Evolutionary conservation across 305 asterid species (phyloP), one percentile per base, ranked within the genome.

Genomic region (Withania somnifera): DNA sequence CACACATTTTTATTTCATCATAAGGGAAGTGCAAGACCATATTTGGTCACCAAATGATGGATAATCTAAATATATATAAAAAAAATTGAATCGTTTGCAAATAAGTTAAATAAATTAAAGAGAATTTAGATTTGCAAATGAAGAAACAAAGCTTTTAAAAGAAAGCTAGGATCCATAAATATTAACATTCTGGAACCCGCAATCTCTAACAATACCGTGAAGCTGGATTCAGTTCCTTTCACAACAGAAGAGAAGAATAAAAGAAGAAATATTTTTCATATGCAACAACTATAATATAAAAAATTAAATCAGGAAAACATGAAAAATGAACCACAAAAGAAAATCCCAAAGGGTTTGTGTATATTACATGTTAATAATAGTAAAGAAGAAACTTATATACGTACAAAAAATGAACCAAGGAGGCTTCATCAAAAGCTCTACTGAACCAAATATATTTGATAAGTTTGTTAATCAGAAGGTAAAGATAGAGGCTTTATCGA

Each of bases 401-500:
- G 51, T 67, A 86, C 84, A 78, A 57, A 85, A 86, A 67, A 81
- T n/a, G 82, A 86, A 86, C 94, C 89, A 84, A 81, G 88, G 92
- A 82, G 89, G 92, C 90, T 88, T 87, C 95, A 90, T 90, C 80
- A 88, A 88, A 75, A 14, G 57, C 15, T 64, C 45, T 8, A 26
- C 10, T 28, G 61, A 26, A 75, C 1, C 10, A 28, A 75, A 75
- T 8, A 75, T 26, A 47, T 24, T 47, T 68, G 53, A 68, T 38
- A 9, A 19, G 5, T 22, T 36, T 36, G 40, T 36, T 36, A 36
- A 36, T 36, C 40, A 36, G 7, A 36, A 36, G 6, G 5, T 36
- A n/a, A n/a, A n/a, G n/a, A n/a, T n/a, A n/a, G n/a, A n/a, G n/a
- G n/a, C 45, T 36, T 36, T 36, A 36, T 36, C 11, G n/a, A n/a